Conservation (phyloP, 176 grass and related monocot species). For the Miscanthus lutarioriparius region DNA sequence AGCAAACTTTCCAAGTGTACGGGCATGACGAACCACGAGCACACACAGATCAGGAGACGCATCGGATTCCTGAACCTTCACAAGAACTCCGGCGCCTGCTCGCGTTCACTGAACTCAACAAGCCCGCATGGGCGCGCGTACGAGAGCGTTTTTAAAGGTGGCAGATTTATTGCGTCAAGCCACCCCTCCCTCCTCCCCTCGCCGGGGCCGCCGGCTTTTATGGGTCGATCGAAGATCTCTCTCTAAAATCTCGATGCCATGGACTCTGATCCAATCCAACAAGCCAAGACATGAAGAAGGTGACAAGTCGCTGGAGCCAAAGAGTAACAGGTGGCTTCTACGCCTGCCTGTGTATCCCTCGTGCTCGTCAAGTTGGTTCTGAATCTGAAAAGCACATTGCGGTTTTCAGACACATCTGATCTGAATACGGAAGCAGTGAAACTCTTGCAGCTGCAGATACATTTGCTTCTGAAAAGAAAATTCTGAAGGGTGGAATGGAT, state of each 20-base stretch:
- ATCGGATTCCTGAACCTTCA: constrained; percentile 59
- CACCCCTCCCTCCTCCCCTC: background rate
- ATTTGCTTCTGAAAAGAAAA: too few relatives aligned
- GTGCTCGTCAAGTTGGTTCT: too few relatives aligned
- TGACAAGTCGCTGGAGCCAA: background rate
- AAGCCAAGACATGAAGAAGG: background rate
- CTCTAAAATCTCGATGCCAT: background rate
- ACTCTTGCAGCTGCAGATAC: too few relatives aligned
- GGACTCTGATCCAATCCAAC: constrained; percentile 1
- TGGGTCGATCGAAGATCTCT: background rate
- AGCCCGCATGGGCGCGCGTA: constrained; percentile 32
- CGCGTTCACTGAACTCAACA: constrained; percentile 44
- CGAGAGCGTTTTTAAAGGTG: constrained; percentile 23
- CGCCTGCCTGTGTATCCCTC: constrained; percentile 27
- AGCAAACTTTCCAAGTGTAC: background rate
- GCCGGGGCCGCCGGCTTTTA: constrained; percentile 18
- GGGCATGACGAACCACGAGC: background rate
- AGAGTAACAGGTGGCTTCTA: constrained; percentile 34
- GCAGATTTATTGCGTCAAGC: constrained; percentile 38
- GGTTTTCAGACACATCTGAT: too few relatives aligned
- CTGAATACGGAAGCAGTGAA: too few relatives aligned
- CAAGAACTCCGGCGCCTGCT: constrained; percentile 31
- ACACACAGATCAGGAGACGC: background rate
- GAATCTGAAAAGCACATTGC: too few relatives aligned
- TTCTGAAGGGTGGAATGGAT: too few relatives aligned